These are phyloP conservation scores for Penicillium griseofulvum DNA, from an alignment of 2,329 filamentous ascomycete genomes.

Conservation along the genomic window DNA sequence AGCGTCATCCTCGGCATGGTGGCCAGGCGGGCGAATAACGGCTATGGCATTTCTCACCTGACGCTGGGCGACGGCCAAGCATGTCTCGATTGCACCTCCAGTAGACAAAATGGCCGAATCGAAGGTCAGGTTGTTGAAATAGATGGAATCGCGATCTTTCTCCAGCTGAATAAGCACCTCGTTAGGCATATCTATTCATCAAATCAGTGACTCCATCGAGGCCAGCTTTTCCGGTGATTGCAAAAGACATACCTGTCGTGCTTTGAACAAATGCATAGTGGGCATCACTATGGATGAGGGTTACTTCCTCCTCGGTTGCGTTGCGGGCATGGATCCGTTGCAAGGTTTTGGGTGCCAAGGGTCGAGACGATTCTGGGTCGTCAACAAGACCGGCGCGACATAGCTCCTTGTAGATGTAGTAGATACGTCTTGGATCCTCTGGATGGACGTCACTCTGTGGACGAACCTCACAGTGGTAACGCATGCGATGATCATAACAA, in stretches of 20 bases:
- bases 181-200: slow-evolving; percentile 46
- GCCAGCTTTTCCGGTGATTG: not conserved
- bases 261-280: slow-evolving; percentile 77
- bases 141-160: slow-evolving; percentile 70
- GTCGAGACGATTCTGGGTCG: slow-evolving; percentile 51
- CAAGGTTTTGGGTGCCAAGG: slow-evolving; percentile 55
- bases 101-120: slow-evolving; percentile 79
- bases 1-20: slow-evolving; percentile 83
- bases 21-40: slow-evolving; percentile 89
- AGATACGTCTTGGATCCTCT: slow-evolving; percentile 88
- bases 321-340: slow-evolving; percentile 72
- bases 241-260: slow-evolving; percentile 42
- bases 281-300: slow-evolving; percentile 69
- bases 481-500: slow-evolving; percentile 94
- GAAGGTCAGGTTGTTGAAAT: slow-evolving; percentile 79
- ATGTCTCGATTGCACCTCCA: slow-evolving; percentile 93
- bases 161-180: slow-evolving; percentile 69
- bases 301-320: slow-evolving; percentile 77
- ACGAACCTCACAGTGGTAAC: slow-evolving; percentile 84
- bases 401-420: slow-evolving; percentile 87
- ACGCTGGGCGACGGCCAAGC: slow-evolving; percentile 79
- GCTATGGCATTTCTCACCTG: slow-evolving; percentile 93
- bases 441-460: slow-evolving; percentile 72
- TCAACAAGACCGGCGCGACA: slow-evolving; percentile 77
- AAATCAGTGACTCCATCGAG: slow-evolving; percentile 14